A percentile compares a stretch with the other conserved stretches of the same genome.
Conservation (phyloP, 176 grass and related monocot species). For the Musa schizocarpa region DNA sequence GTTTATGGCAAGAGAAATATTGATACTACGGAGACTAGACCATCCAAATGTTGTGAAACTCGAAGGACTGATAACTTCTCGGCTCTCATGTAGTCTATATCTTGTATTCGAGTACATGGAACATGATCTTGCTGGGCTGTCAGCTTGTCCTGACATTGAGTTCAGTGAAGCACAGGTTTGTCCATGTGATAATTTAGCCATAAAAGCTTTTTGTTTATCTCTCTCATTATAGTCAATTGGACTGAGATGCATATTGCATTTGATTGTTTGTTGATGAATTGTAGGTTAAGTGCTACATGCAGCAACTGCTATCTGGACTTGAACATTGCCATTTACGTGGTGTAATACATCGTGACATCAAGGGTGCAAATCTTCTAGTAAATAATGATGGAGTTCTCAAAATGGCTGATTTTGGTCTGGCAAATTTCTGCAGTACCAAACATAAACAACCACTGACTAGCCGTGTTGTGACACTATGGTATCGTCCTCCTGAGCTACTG, state of each 20-base stretch:
- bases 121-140: constrained; percentile 92
- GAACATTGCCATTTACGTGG: constrained; percentile 70
- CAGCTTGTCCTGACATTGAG: constrained; percentile 69
- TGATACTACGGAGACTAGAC: constrained; percentile 73
- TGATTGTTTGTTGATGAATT: constrained; percentile 18
- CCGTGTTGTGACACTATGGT: constrained; percentile 94
- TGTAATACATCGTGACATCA: constrained; percentile 86
- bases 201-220: neutral
- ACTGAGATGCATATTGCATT: too few species aligned
- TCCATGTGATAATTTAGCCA: neutral
- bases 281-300: constrained; percentile 96
- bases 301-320: constrained; percentile 72
- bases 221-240: neutral
- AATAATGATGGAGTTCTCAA: constrained; percentile 90
- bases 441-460: constrained; percentile 66
- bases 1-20: constrained; percentile 97
- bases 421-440: constrained; percentile 60
- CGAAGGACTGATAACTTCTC: constrained; percentile 87
- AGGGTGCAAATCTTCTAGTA: constrained; percentile 89
- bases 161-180: constrained; percentile 80
- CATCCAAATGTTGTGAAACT: constrained; percentile 94
- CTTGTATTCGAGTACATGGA: constrained; percentile 99
- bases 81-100: constrained; percentile 76
- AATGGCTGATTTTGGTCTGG: constrained; percentile 93
- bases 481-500: constrained; percentile 85